These are phyloP conservation scores for Pichia membranifaciens DNA, from an alignment of 805 yeast species.

Conservation along the genomic window DNA sequence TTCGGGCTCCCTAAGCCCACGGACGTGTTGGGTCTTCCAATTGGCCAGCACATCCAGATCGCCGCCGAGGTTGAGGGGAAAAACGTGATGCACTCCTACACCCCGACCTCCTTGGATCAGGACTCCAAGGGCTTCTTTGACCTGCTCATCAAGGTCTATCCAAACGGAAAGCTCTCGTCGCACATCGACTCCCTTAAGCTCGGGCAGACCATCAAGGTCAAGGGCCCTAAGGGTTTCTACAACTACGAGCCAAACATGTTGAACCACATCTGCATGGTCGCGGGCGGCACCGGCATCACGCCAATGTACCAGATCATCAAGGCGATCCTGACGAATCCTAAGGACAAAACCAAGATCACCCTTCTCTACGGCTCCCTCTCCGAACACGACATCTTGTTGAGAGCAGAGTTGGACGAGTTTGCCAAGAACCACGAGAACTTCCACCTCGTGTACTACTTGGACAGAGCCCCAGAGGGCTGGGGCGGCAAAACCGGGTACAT, in stretches of 20 bases:
- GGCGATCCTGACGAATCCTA: slow-evolving; percentile 69
- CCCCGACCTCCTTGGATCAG: slow-evolving; percentile 76
- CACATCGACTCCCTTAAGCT: slow-evolving; percentile 63
- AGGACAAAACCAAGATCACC: slow-evolving; percentile 68
- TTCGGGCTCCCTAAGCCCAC: slow-evolving; percentile 72
- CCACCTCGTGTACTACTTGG: slow-evolving; percentile 66
- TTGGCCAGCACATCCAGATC: slow-evolving; percentile 89
- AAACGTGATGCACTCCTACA: slow-evolving; percentile 79
- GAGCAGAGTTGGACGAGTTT: slow-evolving; percentile 69
- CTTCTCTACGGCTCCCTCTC: slow-evolving; percentile 78
- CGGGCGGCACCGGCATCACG: slow-evolving; percentile 95
- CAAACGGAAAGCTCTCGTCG: slow-evolving; percentile 77
- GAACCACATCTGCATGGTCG: slow-evolving; percentile 75
- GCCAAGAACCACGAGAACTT: slow-evolving; percentile 54
- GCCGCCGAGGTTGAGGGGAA: slow-evolving; percentile 71
- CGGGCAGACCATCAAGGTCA: slow-evolving; percentile 72
- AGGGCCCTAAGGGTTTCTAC: slow-evolving; percentile 91
- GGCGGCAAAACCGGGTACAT: slow-evolving; percentile 73
- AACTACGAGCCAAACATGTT: slow-evolving; percentile 76
- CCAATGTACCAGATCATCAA: slow-evolving; percentile 93
- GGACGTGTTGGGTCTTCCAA: slow-evolving; percentile 80
- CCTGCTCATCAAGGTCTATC: slow-evolving; percentile 78
- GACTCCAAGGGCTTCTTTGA: slow-evolving; percentile 79
- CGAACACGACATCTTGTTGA: slow-evolving; percentile 74
- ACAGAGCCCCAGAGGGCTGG: slow-evolving; percentile 71